Evolutionary conservation across 176 grass and related monocot genomes (phyloP).

Genomic region (Puya raimondii): DNA sequence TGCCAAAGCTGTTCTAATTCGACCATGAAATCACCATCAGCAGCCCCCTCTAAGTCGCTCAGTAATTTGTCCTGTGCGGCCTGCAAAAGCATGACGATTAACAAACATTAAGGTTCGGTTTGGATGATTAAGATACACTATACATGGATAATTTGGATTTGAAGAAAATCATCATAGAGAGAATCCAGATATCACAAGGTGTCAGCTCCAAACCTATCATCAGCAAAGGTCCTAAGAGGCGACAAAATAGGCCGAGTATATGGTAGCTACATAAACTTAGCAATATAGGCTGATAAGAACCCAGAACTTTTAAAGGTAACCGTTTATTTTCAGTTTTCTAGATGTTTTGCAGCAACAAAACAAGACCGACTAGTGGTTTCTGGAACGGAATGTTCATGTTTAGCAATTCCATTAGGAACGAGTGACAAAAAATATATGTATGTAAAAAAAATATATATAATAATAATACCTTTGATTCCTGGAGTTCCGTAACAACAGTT

Average conservation of each 20-base stretch:
- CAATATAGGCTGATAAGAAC: too few species aligned
- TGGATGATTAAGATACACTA: neutral
- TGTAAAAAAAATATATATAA: neutral
- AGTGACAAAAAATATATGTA: neutral
- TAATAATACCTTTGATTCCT: slow-evolving; percentile 54
- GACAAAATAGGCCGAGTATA: too few species aligned
- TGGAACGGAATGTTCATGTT: neutral
- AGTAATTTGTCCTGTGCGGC: slow-evolving; percentile 46
- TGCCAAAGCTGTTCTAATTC: slow-evolving; percentile 54
- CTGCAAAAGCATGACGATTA: slow-evolving; percentile 30
- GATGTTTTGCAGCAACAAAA: too few species aligned
- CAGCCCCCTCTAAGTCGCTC: slow-evolving; percentile 25
- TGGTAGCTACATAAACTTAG: too few species aligned
- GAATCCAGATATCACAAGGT: too few species aligned
- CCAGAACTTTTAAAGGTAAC: too few species aligned
- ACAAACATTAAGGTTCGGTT: neutral
- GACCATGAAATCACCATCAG: slow-evolving; percentile 55
- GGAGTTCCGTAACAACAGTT: slow-evolving; percentile 60
- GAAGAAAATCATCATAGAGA: too few species aligned
- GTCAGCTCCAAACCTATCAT: too few species aligned
- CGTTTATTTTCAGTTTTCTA: too few species aligned
- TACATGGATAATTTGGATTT: neutral
- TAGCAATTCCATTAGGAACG: neutral
- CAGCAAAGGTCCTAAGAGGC: too few species aligned
- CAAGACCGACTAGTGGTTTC: too few species aligned